Evolutionary conservation across 495 filamentous ascomycete species (phyloP), one percentile per base, ranked within the genome.

Genomic region (Ramalina intermedia): DNA sequence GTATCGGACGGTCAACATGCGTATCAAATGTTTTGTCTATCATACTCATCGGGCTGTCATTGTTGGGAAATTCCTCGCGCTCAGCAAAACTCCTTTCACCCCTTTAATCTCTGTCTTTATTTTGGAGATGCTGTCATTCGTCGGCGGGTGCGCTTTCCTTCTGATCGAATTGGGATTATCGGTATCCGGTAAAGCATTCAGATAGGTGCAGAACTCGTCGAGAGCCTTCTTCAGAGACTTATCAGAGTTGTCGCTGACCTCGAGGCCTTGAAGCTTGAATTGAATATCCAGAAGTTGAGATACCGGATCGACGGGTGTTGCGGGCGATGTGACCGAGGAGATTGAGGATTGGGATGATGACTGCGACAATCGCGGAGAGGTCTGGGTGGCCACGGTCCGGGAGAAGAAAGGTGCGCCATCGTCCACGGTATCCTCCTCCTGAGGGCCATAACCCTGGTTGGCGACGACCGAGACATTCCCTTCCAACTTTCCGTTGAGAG

Each of bases 21-120:
- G 6, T 7, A 33, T 33, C 8, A 20, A 20, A 20, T 20, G 8
- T 33, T 9, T 11, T 11, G 29, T 13, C 2, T 11, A 27, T 4
- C 26, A 8, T 8, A 13, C 5, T 47, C 33, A 47, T n/a, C 44
- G 20, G 18, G 21, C 44, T 17, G 26, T 36, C 6, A 27, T 17
- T 16, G 23, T 4, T 3, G 77, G 77, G 49, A 80, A 80, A 54
- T 79, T 80, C 52, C 79, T 71, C 16, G 88, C 80, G 69, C 81
- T 90, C 60, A 98, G 58, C 62, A 98, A 67, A 41, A 89, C 82
- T 16, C 91, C 90, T 71, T 98, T 98, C n/a, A 96, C 79, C 53
- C 86, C 76, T 44, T 87, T 70, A 51, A 98, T 94, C 60, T 93
- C 86, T 20, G 80, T 74, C 65, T 83, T 89, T 14, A 93, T 75